phyloP scores from a whole-genome alignment of 768 basidiomycete species.

The Terana coerulea region DNA sequence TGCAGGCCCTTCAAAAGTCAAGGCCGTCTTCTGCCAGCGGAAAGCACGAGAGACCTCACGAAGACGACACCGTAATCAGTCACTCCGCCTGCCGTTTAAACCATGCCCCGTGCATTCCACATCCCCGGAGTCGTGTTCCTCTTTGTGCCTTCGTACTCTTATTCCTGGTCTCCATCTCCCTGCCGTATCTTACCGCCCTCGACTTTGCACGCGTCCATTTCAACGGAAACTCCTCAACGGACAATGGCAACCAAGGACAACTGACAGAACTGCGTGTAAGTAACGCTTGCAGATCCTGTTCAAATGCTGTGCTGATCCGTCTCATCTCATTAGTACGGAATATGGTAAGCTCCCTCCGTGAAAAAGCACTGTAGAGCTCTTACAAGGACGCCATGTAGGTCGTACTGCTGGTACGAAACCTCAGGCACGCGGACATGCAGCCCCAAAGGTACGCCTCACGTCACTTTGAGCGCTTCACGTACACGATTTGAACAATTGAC shows the following conservation, averaged over 20 bases:
- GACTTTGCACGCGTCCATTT: constrained; percentile 64
- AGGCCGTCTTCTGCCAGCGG: too few relatives aligned
- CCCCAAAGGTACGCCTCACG: constrained; percentile 42
- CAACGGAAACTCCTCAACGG: constrained; percentile 25
- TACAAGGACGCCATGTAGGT: constrained; percentile 49
- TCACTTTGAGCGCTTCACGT: constrained; percentile 14
- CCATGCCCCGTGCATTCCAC: constrained; percentile 47
- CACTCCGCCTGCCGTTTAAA: too few relatives aligned
- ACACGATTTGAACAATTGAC: not conserved
- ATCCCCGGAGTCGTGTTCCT: constrained; percentile 58
- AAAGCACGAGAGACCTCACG: too few relatives aligned
- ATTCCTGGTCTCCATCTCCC: constrained; percentile 65
- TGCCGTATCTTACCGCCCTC: constrained; percentile 63
- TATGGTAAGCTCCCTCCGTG: constrained; percentile 50
- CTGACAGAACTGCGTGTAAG: constrained; percentile 54
- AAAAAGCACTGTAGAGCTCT: too few relatives aligned
- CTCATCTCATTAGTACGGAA: constrained; percentile 49
- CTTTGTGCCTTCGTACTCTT: constrained; percentile 61
- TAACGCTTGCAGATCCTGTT: constrained; percentile 13
- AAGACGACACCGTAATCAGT: too few relatives aligned
- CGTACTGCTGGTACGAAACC: constrained; percentile 50
- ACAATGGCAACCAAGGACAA: constrained; percentile 12
- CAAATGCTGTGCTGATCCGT: not conserved
- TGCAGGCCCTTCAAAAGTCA: too few relatives aligned
- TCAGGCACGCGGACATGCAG: constrained; percentile 47